Percentiles rank a stretch among this genome's conserved stretches.
Conservation (phyloP, 2,329 filamentous ascomycete species). For the Ophiosphaerella korrae region DNA sequence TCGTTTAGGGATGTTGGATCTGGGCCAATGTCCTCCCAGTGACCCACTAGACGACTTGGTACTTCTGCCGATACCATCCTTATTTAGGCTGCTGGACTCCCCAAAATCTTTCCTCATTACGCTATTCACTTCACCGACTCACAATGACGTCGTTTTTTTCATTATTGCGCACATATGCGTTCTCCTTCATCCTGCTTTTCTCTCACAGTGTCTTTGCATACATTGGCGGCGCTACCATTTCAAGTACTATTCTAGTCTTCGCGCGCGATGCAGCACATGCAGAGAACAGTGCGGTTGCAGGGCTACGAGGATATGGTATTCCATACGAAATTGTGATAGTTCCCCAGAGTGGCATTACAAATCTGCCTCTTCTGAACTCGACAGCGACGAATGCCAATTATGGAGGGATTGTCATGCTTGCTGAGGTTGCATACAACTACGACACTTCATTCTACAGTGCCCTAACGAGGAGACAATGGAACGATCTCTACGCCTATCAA, state of each 20-base stretch:
- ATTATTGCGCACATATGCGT: constrained; percentile 29
- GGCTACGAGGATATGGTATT: constrained; percentile 66
- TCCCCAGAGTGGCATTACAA: constrained; percentile 56
- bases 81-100: constrained; percentile 38
- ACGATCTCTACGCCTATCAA: constrained; percentile 63
- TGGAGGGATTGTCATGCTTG: constrained; percentile 62
- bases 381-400: constrained; percentile 59
- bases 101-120: constrained; percentile 25
- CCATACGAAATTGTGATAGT: constrained; percentile 62
- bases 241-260: constrained; percentile 61
- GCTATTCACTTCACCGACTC: constrained; percentile 20
- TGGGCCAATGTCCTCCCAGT: constrained; percentile 26
- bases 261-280: constrained; percentile 58
- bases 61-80: constrained; percentile 37
- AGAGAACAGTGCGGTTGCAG: constrained; percentile 57
- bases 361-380: constrained; percentile 59
- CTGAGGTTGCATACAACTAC: constrained; percentile 62
- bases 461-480: constrained; percentile 62
- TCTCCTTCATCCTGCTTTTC: constrained; percentile 29
- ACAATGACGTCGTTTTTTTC: constrained; percentile 34
- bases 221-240: constrained; percentile 34
- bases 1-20: constrained; percentile 27
- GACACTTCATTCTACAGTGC: constrained; percentile 57
- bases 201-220: constrained; percentile 23
- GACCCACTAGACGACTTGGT: constrained; percentile 29